Percentiles rank a stretch among this genome's conserved stretches.
phyloP scores from a whole-genome alignment of 148 eudicot genomes.

The Vaccinium darrowii region DNA sequence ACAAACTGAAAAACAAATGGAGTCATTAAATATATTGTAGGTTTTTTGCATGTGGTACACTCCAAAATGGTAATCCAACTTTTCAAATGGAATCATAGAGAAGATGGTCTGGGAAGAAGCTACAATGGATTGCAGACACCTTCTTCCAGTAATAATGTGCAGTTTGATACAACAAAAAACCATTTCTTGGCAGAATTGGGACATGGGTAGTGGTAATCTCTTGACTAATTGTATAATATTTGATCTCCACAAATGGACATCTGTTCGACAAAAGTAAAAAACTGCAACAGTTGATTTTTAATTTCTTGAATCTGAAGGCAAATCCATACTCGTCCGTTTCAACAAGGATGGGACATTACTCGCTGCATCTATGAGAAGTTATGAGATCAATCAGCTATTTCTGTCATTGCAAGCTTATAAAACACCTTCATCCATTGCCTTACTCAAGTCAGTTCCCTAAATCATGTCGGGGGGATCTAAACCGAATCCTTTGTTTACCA shows the following conservation, averaged over 20 bases:
- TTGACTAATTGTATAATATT: conserved; percentile 30
- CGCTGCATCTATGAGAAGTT: no score
- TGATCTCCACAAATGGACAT: background rate
- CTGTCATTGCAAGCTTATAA: no score
- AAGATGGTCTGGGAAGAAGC: conserved; percentile 55
- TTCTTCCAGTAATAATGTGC: conserved; percentile 43
- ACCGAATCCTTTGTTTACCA: no score
- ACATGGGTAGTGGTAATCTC: conserved; percentile 62
- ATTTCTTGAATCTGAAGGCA: no score
- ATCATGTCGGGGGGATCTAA: no score
- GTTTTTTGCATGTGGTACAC: conserved; percentile 74
- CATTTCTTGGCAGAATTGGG: conserved; percentile 72
- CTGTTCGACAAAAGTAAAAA: no score
- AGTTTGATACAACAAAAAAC: conserved; percentile 16
- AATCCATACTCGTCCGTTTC: no score
- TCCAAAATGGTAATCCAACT: conserved; percentile 64
- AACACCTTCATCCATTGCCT: no score
- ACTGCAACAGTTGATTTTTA: no score
- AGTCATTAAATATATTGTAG: conserved; percentile 29
- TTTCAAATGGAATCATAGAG: conserved; percentile 63
- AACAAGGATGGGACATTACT: no score
- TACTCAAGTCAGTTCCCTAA: no score
- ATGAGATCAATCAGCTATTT: no score
- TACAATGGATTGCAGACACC: conserved; percentile 57
- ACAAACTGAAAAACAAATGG: background rate